Evolutionary conservation across 768 basidiomycete genomes (phyloP).

Genomic region (Leucogyrophana mollusca): DNA sequence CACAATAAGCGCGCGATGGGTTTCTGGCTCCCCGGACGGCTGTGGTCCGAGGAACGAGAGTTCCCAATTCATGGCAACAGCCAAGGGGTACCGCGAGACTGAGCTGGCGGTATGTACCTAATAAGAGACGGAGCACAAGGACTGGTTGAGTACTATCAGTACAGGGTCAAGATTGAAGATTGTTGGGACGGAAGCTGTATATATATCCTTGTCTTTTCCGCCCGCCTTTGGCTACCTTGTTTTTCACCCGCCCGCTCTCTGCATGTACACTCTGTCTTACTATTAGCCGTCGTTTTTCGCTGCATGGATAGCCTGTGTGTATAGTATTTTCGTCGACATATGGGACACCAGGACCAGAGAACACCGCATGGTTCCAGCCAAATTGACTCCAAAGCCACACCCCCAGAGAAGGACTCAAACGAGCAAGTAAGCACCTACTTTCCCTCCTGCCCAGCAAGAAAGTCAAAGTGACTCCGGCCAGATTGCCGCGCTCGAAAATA

Average conservation of each 20-base stretch:
- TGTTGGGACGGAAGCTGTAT: no score
- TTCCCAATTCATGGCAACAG: constrained; percentile 16
- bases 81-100: no score
- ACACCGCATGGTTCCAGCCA: constrained; percentile 3
- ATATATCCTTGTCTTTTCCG: no score
- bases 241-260: background rate
- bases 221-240: no score
- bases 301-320: constrained; percentile 5
- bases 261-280: no score
- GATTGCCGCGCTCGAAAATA: constrained; percentile 28
- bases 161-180: background rate
- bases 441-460: background rate
- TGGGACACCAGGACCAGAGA: constrained; percentile 21
- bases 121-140: no score
- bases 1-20: constrained; percentile 66
- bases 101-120: no score
- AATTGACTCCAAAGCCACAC: constrained; percentile 15
- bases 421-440: constrained; percentile 18
- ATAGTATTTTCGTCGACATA: constrained; percentile 10
- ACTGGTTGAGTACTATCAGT: no score
- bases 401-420: constrained; percentile 27
- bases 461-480: constrained; percentile 8
- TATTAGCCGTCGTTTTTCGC: no score
- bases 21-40: background rate
- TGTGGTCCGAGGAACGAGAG: constrained; percentile 22